These are phyloP conservation scores for Monilinia polystroma DNA, from an alignment of 2,329 filamentous ascomycete species.

Conservation along the genomic window DNA sequence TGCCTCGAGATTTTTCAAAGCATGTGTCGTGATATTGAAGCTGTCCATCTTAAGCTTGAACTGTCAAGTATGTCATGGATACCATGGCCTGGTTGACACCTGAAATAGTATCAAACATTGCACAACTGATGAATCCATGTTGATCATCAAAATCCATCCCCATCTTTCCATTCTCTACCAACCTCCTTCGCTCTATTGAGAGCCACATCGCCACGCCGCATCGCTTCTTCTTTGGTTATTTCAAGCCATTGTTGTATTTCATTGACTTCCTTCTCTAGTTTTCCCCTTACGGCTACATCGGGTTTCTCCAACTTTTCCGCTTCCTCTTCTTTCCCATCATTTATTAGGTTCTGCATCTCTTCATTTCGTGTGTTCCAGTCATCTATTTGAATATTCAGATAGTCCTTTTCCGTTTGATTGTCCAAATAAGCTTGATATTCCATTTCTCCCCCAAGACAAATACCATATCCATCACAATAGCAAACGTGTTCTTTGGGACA, in stretches of 20 bases:
- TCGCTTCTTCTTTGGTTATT: conserved; percentile 27
- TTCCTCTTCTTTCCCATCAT: conserved; percentile 8
- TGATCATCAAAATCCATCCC: conserved; percentile 26
- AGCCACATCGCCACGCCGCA: conserved; percentile 30
- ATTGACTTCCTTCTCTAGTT: conserved; percentile 27
- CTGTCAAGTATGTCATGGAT: background rate
- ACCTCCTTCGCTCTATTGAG: conserved; percentile 31
- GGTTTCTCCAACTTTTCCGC: conserved; percentile 9
- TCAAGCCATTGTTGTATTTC: conserved; percentile 28
- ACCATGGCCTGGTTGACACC: background rate
- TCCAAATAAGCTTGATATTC: conserved; percentile 28
- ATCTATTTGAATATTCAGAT: background rate
- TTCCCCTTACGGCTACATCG: conserved; percentile 25
- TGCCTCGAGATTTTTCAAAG: background rate
- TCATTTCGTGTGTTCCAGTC: conserved; percentile 3
- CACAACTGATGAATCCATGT: background rate
- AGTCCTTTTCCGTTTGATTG: background rate
- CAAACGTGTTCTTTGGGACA: conserved; percentile 37
- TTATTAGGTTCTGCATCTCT: conserved; percentile 1
- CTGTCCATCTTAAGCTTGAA: background rate
- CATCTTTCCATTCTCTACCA: conserved; percentile 31
- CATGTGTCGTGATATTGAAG: background rate
- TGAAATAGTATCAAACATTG: background rate
- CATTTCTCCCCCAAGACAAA: conserved; percentile 38
- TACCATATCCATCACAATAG: conserved; percentile 39